phyloP scores from a whole-genome alignment of 75 land plant species.

The Selaginella moellendorffii region DNA sequence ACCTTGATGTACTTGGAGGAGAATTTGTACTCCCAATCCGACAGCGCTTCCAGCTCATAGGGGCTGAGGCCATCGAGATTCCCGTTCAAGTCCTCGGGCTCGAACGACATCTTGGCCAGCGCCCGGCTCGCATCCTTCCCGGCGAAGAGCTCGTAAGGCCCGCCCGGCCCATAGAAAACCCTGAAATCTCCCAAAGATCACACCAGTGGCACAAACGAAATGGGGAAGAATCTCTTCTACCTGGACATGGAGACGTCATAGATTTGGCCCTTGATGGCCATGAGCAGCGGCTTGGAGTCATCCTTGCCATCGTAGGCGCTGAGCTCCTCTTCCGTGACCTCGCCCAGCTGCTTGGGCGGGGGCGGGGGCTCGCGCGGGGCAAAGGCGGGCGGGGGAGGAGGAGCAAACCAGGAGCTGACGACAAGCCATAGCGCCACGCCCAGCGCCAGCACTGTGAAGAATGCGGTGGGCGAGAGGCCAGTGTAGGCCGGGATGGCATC shows the following conservation, averaged over 20 bases:
- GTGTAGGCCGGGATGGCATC: conserved; percentile 66
- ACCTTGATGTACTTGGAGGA: conserved; percentile 78
- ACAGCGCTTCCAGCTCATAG: conserved; percentile 65
- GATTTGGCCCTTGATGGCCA: conserved; percentile 94
- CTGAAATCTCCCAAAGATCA: conserved; percentile 21
- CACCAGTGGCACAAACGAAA: not conserved
- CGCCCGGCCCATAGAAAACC: conserved; percentile 90
- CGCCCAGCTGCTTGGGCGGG: conserved; percentile 75
- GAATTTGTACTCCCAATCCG: conserved; percentile 89
- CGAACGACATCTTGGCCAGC: conserved; percentile 91
- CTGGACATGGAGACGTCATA: conserved; percentile 88
- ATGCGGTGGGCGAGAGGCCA: conserved; percentile 58
- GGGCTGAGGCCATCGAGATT: conserved; percentile 73
- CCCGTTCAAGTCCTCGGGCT: conserved; percentile 64
- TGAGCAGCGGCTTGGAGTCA: conserved; percentile 64
- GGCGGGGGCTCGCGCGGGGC: conserved; percentile 51
- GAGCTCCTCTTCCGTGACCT: conserved; percentile 64
- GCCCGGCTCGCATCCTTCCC: conserved; percentile 89
- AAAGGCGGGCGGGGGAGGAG: conserved; percentile 14
- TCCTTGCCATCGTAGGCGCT: conserved; percentile 65
- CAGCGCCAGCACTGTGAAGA: conserved; percentile 61
- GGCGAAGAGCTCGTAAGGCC: conserved; percentile 74
- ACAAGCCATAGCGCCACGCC: conserved; percentile 39
- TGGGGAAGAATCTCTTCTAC: conserved; percentile 15
- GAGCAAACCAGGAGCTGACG: conserved; percentile 33